Evolutionary conservation across 1,284 basidiomycete genomes (phyloP).

Genomic region (Hypsizygus ulmarius): DNA sequence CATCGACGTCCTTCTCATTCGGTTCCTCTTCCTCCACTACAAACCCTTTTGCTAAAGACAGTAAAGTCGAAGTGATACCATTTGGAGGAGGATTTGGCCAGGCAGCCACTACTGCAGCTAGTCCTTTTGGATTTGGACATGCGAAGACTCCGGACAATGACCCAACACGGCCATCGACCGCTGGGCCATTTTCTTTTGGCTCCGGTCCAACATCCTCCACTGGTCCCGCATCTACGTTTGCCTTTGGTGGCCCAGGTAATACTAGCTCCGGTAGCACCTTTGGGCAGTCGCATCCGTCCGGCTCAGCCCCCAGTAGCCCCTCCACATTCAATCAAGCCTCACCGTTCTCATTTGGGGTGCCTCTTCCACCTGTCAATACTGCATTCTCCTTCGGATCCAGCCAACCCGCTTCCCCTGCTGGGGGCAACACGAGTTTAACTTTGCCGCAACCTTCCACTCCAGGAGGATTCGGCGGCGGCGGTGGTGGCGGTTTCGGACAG

Average conservation of each 20-base stretch:
- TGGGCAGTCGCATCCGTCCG: constrained; percentile 34
- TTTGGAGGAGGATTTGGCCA: constrained; percentile 31
- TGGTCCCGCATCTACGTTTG: constrained; percentile 37
- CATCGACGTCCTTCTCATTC: constrained; percentile 38
- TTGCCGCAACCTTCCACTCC: constrained; percentile 35
- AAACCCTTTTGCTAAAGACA: constrained; percentile 32
- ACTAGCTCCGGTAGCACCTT: constrained; percentile 39
- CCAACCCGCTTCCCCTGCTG: constrained; percentile 60
- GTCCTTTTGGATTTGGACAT: constrained; percentile 27
- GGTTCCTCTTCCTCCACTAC: constrained; percentile 25
- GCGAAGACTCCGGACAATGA: constrained; percentile 32
- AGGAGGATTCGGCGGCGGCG: constrained; percentile 35
- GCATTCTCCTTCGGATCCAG: constrained; percentile 45
- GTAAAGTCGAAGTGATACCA: constrained; percentile 29
- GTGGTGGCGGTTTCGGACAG: constrained; percentile 35
- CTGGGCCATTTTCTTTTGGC: constrained; percentile 45
- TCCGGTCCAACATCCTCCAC: constrained; percentile 35
- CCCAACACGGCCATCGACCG: constrained; percentile 33
- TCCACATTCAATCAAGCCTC: constrained; percentile 47
- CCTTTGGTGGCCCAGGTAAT: constrained; percentile 41
- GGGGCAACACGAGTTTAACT: constrained; percentile 30
- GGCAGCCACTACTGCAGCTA: constrained; percentile 25
- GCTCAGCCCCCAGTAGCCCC: constrained; percentile 55
- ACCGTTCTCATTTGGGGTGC: constrained; percentile 40
- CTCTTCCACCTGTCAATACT: constrained; percentile 27